These are phyloP conservation scores for Boechera divaricarpa DNA, from an alignment of 345 rosid genomes.

Conservation along the genomic window DNA sequence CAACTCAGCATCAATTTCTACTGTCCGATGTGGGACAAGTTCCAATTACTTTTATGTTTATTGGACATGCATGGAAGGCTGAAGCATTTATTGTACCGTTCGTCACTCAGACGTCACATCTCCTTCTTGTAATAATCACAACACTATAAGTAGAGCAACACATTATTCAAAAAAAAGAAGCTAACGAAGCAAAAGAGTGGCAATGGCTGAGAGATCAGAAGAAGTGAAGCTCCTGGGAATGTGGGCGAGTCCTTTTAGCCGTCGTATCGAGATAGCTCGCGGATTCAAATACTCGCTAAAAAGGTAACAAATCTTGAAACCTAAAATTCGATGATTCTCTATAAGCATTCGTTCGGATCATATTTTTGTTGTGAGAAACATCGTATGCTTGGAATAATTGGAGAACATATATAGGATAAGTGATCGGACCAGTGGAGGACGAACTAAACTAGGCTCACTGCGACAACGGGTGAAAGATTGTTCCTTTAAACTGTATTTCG, in stretches of 20 bases:
- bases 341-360: too few species aligned
- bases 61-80: too few species aligned
- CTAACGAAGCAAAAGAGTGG: neutral
- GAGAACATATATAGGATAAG: too few species aligned
- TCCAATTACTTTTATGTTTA: neutral
- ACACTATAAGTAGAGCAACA: neutral
- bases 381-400: too few species aligned
- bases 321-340: too few species aligned
- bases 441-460: too few species aligned
- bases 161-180: neutral
- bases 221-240: conserved; percentile 51
- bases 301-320: too few species aligned
- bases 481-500: too few species aligned
- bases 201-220: conserved; percentile 32
- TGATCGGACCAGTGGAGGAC: too few species aligned
- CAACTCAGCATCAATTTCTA: neutral
- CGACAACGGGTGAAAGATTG: too few species aligned
- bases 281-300: too few species aligned
- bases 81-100: neutral
- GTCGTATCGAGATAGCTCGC: conserved; percentile 45
- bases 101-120: conserved; percentile 30
- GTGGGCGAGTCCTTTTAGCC: conserved; percentile 48
- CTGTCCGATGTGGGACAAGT: conserved; percentile 36
- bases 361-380: too few species aligned
- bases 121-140: neutral